Evolutionary conservation across 1,284 basidiomycete genomes (phyloP), one percentile per base, ranked within the genome.

Genomic region (Microbotryum scabiosae): DNA sequence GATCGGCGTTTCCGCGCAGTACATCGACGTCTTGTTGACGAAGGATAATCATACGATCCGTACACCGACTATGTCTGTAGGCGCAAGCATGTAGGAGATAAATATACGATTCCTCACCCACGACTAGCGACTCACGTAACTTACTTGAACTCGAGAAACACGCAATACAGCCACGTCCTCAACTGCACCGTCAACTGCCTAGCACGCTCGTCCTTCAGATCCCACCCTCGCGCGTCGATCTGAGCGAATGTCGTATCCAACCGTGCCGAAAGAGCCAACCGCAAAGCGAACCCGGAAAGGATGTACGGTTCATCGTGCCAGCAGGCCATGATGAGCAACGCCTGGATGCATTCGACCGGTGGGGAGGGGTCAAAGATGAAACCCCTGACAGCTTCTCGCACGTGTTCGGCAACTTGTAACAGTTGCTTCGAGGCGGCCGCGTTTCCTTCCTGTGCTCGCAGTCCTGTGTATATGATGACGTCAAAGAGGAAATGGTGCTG

Each of bases 231-330:
- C 41, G 28, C 62, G 10, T 61, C 56, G 28, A 64, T 41, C 43
- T 61, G 53, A 28, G 46, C 56, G n/a, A 55, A 45, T 12, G 56
- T 53, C 14, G 52, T 57, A n/a, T 64, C 62, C 41, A 61, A 36
- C 6, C 50, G 25, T 3, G 50, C 56, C 6, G 60, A 46, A 3
- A 61, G 56, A 2, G 62, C 62, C 30, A 64, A 49, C 0, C 62
- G 59, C 6, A 64, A 30, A 4, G 52, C 56, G 52, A 57, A 54
- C 10, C 62, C 62, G 5, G 62, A 61, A 6, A 64, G 45, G 25
- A 60, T 47, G 54, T 61, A 64, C 8, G 62, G 62, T 25, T 61
- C 56, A 5, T 64, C 56, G 50, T 64, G 62, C 20, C 58, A 64
- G 45, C 59, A 64, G 3, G 56, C 50, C 54, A 63, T 51, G 36